Evolutionary conservation across 345 rosid species (phyloP).

Genomic region (Viola odorata): DNA sequence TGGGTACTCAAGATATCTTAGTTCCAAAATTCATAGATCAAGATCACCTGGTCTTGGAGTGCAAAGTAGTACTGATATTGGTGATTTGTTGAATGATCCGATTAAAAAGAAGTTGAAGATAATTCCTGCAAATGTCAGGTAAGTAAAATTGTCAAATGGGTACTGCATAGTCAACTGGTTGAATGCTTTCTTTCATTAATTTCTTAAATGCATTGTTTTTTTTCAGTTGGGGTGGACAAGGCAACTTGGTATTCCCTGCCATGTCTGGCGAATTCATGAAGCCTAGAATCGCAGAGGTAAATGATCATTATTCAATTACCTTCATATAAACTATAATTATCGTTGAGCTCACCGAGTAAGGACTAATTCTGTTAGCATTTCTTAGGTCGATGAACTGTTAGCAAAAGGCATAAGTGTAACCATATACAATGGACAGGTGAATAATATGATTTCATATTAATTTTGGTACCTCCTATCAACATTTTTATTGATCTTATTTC

Average conservation of each 20-base stretch:
- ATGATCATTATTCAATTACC: too few species aligned
- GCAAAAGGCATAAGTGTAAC: conserved; percentile 28
- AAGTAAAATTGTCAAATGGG: not conserved
- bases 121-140: conserved; percentile 32
- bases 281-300: conserved; percentile 43
- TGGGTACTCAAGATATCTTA: conserved; percentile 9
- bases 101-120: conserved; percentile 30
- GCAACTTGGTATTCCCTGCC: conserved; percentile 15
- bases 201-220: not conserved
- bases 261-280: conserved; percentile 37
- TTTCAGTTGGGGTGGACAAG: conserved; percentile 29
- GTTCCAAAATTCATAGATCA: not conserved
- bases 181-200: not conserved
- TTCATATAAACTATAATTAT: not conserved
- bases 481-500: not conserved
- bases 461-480: too few species aligned
- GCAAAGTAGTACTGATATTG: not conserved
- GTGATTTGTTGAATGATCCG: conserved; percentile 28
- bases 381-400: conserved; percentile 37
- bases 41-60: not conserved
- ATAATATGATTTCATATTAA: not conserved
- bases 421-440: conserved; percentile 40
- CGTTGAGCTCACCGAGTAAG: too few species aligned
- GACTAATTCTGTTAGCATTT: too few species aligned
- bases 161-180: not conserved